Evolutionary conservation across 2,329 filamentous ascomycete genomes (phyloP), one percentile per base, ranked within the genome.

Genomic region (Alternaria sp.): DNA sequence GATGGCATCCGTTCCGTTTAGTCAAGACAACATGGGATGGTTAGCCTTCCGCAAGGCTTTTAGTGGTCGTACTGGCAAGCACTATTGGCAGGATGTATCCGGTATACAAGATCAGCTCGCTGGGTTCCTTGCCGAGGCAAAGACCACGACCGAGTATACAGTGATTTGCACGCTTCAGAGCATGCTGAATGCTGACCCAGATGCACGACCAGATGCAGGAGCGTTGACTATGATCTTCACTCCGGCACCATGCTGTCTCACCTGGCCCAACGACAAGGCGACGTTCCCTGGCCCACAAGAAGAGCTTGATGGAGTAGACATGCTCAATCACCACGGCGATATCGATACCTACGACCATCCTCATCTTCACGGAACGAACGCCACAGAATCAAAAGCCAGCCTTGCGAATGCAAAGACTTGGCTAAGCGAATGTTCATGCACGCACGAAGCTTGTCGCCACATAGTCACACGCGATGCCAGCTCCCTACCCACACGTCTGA

Each of bases 1-100:
- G 80, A 98, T 99, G 94, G 92, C 92, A 27, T 66, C 69, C 25
- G 63, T 70, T 34, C 60, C 73, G 7, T 72, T 74, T 27, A 59
- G 66, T 41, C 64, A 69, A 50, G 59, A 64, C 48, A 74, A 74
- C 40, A 43, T 56, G 7, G 55, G 63, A 49, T 77, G 73, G 73
- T 57, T 62, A 11, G 54, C 59, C 2, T 74, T 78, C 63, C 74
- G 69, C 51, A 65, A 69, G 38, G 63, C 71, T 51, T 78, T 73
- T 57, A 66, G 64, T 16, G 71, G 72, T n/a, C 65, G 70, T 34
- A 65, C 68, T 28, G 69, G 69, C 63, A 79, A 75, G 44, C 73
- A 72, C 60, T 79, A 79, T 57, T 79, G 74, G 72, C 72, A 78
- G 60, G 74, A 78, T 30, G 65, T 78, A 8, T 60, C 67, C 4